These are phyloP conservation scores for Phaeoacremonium minimum DNA, from an alignment of 2,329 filamentous ascomycete genomes.

Conservation along the genomic window DNA sequence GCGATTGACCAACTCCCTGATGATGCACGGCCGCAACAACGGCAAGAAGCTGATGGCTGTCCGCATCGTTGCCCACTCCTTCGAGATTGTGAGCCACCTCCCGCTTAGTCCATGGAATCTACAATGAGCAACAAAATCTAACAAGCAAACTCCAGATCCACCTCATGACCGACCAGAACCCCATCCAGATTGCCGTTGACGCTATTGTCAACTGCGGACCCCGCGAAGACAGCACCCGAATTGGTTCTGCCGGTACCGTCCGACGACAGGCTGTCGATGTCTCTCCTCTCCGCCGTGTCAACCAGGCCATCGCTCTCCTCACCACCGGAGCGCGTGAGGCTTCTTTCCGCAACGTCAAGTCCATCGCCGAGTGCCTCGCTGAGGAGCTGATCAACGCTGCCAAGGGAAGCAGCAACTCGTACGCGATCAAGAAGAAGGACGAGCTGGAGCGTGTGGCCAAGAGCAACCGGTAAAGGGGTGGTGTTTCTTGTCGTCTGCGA, in stretches of 20 bases:
- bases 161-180: constrained; percentile 99
- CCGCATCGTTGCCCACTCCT: constrained; percentile 96
- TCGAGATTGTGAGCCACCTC: constrained; percentile 78
- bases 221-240: constrained; percentile 99
- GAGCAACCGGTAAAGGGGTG: constrained; percentile 91
- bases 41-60: constrained; percentile 99
- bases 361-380: constrained; percentile 97
- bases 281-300: constrained; percentile 97
- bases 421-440: constrained; percentile 99
- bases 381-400: constrained; percentile 99
- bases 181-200: constrained; percentile 98
- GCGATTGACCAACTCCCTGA: constrained; percentile 99
- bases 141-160: constrained; percentile 66
- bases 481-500: constrained; percentile 32
- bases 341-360: constrained; percentile 99
- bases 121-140: constrained; percentile 19
- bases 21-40: constrained; percentile 99
- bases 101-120: not conserved
- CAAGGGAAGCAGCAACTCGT: constrained; percentile 99
- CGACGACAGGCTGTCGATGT: constrained; percentile 99
- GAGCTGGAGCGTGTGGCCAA: constrained; percentile 99
- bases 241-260: constrained; percentile 98
- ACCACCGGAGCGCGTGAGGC: constrained; percentile 99
- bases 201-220: constrained; percentile 99
- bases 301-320: constrained; percentile 98